These are phyloP conservation scores for Nidula niveotomentosa DNA, from an alignment of 1,284 basidiomycete genomes.

Conservation along the genomic window DNA sequence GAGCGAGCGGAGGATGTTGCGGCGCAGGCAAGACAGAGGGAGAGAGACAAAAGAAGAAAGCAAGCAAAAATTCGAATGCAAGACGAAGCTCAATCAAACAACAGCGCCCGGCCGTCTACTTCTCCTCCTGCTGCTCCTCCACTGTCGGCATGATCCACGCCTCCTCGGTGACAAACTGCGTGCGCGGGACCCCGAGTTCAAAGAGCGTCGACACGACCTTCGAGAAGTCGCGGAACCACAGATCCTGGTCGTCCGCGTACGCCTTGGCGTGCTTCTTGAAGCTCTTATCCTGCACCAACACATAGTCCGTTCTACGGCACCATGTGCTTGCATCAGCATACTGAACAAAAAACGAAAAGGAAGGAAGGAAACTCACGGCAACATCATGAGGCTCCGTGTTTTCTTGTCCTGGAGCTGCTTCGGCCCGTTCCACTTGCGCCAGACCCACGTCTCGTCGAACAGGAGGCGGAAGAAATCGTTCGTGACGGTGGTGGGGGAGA, in stretches of 20 bases:
- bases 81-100: no score
- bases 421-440: constrained; percentile 89
- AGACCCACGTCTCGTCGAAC: constrained; percentile 86
- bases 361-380: constrained; percentile 59
- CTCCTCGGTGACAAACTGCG: constrained; percentile 71
- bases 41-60: no score
- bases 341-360: no score
- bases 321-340: no score
- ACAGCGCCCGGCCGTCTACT: background rate
- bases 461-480: constrained; percentile 93
- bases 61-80: no score
- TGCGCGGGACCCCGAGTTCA: constrained; percentile 85
- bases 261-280: constrained; percentile 86
- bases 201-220: constrained; percentile 74
- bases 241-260: constrained; percentile 81
- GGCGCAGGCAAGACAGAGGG: no score
- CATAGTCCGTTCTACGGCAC: constrained; percentile 71
- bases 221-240: constrained; percentile 93
- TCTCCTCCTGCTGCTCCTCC: constrained; percentile 50
- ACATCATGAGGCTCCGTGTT: constrained; percentile 92
- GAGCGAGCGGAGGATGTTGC: no score
- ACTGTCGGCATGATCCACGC: constrained; percentile 70
- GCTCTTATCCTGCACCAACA: constrained; percentile 81
- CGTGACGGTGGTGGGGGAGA: constrained; percentile 83
- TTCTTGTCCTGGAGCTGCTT: constrained; percentile 95